A percentile compares a stretch with the other conserved stretches of the same genome.
Evolutionary conservation across 495 filamentous ascomycete species (phyloP).

Genomic region (Annulohypoxylon nitens): DNA sequence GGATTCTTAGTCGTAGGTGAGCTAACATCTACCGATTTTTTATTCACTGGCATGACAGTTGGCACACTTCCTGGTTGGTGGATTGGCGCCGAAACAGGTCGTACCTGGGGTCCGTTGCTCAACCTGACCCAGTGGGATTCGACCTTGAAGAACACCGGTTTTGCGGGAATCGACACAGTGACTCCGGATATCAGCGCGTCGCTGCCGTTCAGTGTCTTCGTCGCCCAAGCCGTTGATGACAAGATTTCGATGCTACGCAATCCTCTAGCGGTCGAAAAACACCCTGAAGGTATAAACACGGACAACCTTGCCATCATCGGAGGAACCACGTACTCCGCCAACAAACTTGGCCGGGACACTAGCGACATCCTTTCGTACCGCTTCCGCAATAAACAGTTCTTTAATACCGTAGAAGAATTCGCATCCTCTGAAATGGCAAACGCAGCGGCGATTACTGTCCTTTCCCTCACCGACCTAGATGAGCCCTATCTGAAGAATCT

Average conservation of each 20-base stretch:
- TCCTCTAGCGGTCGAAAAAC: slow-evolving; percentile 5
- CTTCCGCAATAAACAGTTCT: slow-evolving; percentile 13
- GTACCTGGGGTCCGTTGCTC: neutral
- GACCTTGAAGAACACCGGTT: slow-evolving; percentile 3
- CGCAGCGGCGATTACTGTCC: slow-evolving; percentile 7
- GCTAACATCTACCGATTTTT: neutral
- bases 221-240: neutral
- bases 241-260: slow-evolving; percentile 7
- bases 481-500: slow-evolving; percentile 2
- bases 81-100: neutral
- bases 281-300: slow-evolving; percentile 6
- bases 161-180: neutral
- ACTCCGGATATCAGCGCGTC: slow-evolving; percentile 1
- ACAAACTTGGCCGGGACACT: neutral
- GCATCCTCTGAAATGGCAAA: slow-evolving; percentile 6
- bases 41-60: neutral
- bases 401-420: slow-evolving; percentile 3
- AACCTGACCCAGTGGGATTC: neutral
- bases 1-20: neutral
- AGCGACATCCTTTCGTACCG: slow-evolving; percentile 8
- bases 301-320: slow-evolving; percentile 8
- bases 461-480: slow-evolving; percentile 7
- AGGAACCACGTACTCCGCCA: neutral
- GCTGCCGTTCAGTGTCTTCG: neutral
- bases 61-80: slow-evolving; percentile 2